Evolutionary conservation across 2,329 filamentous ascomycete species (phyloP).

Genomic region (Orbilia quercus): DNA sequence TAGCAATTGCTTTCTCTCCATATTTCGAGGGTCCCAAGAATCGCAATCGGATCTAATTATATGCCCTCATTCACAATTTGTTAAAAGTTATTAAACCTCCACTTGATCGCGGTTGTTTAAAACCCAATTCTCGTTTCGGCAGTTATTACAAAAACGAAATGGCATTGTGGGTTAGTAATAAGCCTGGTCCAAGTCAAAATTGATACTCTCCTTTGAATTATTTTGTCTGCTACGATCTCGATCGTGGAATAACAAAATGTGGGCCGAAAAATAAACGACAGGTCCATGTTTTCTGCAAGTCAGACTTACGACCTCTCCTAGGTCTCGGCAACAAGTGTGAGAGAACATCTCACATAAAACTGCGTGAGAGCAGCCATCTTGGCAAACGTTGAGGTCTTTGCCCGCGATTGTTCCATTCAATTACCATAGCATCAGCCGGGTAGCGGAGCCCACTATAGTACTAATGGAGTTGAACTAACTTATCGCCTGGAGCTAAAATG

Average conservation of each 20-base stretch:
- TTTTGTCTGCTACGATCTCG: too few relatives aligned
- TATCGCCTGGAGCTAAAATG: too few relatives aligned
- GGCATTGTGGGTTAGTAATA: conserved; percentile 7
- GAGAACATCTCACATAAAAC: not conserved
- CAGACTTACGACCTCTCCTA: conserved; percentile 41
- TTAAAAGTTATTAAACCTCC: conserved; percentile 23
- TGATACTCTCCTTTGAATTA: not conserved
- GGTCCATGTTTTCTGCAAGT: conserved; percentile 57
- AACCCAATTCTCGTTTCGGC: conserved; percentile 6
- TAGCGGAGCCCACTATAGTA: not conserved
- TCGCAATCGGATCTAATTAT: not conserved
- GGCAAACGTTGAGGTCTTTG: not conserved
- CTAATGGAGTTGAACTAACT: too few relatives aligned
- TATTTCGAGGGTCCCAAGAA: too few relatives aligned
- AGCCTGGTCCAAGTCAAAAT: not conserved
- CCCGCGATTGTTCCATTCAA: not conserved
- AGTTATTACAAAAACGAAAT: conserved; percentile 38
- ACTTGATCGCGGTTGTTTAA: conserved; percentile 29
- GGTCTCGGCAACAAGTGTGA: not conserved
- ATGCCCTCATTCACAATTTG: not conserved
- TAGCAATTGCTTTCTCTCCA: too few relatives aligned
- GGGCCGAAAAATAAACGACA: conserved; percentile 28
- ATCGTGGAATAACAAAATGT: too few relatives aligned
- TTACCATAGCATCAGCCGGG: conserved; percentile 1
- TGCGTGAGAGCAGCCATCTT: not conserved